These are phyloP conservation scores for Globisporangium lucens DNA, from an alignment of 352 stramenopile species.

Conservation along the genomic window DNA sequence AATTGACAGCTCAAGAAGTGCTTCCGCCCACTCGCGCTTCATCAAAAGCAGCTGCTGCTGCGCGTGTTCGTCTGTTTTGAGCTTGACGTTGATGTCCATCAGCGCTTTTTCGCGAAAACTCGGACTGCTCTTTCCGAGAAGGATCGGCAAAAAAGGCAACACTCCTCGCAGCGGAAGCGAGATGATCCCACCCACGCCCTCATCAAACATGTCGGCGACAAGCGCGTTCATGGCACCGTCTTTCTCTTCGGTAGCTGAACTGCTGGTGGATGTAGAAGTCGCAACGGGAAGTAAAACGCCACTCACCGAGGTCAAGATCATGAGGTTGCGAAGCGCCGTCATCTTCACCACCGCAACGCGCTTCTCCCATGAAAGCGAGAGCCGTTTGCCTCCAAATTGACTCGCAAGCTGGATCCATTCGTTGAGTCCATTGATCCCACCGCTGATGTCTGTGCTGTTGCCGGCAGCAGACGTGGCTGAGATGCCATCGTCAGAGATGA, in stretches of 20 bases:
- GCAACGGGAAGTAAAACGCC: background rate
- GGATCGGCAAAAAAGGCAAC: conserved; percentile 66
- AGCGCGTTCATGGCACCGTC: conserved; percentile 15
- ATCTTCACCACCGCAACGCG: conserved; percentile 60
- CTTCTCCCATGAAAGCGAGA: conserved; percentile 77
- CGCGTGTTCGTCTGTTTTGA: conserved; percentile 73
- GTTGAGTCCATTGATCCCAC: conserved; percentile 31
- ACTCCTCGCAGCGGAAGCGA: conserved; percentile 61
- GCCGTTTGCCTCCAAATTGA: conserved; percentile 56
- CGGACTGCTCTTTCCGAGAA: conserved; percentile 50
- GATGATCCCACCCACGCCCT: conserved; percentile 55
- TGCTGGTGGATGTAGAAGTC: background rate
- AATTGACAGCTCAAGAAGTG: conserved; percentile 67
- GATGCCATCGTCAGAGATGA: conserved; percentile 47
- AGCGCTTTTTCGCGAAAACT: conserved; percentile 72
- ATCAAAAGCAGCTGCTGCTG: conserved; percentile 74
- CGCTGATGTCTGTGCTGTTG: conserved; percentile 20
- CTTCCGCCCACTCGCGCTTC: conserved; percentile 73
- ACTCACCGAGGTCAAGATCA: conserved; percentile 10
- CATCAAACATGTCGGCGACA: conserved; percentile 55
- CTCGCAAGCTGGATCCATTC: conserved; percentile 73
- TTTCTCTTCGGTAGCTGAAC: background rate
- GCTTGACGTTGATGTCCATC: conserved; percentile 86
- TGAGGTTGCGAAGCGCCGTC: conserved; percentile 61
- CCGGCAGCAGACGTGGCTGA: conserved; percentile 22